A percentile compares a stretch with the other conserved stretches of the same genome.
Conservation (phyloP, 768 basidiomycete genomes). For the Calocybe gangraenosa region DNA sequence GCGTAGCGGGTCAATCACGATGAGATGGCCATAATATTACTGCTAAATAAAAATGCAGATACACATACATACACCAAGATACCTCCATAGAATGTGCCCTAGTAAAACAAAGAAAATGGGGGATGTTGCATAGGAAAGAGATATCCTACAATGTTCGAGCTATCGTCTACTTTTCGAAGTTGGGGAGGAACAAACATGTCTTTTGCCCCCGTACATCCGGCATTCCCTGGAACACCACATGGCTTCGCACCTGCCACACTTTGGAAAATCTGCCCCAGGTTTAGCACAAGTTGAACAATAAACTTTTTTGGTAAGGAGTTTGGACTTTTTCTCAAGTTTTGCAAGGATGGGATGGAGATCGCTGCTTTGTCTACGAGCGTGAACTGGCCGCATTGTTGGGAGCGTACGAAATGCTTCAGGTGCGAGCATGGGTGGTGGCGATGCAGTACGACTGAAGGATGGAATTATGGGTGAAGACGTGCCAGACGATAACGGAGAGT, state of each 20-base stretch:
- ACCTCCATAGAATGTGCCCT: too few species aligned
- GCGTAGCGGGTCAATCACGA: too few species aligned
- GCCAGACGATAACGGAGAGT: slow-evolving; percentile 18
- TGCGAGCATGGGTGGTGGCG: slow-evolving; percentile 18
- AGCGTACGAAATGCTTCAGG: slow-evolving; percentile 11
- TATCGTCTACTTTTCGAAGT: slow-evolving; percentile 2
- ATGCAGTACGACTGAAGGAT: slow-evolving; percentile 40
- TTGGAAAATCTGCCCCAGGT: slow-evolving; percentile 51
- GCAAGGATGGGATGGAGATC: slow-evolving; percentile 46
- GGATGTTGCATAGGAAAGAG: too few species aligned
- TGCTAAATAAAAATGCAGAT: too few species aligned
- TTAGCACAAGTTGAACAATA: slow-evolving; percentile 52
- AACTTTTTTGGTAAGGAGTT: slow-evolving; percentile 34
- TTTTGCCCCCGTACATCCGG: slow-evolving; percentile 47
- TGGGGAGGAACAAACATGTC: slow-evolving; percentile 38
- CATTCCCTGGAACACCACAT: slow-evolving; percentile 67
- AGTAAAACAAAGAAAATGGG: too few species aligned
- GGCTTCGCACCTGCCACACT: slow-evolving; percentile 54
- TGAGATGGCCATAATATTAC: too few species aligned
- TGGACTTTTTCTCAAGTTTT: slow-evolving; percentile 48
- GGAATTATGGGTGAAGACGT: slow-evolving; percentile 19
- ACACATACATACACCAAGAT: too few species aligned
- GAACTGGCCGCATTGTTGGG: slow-evolving; percentile 6
- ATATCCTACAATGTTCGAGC: not conserved
- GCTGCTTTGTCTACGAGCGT: slow-evolving; percentile 6